phyloP scores from a whole-genome alignment of 257 asterid species.

The Nicotiana tabacum region DNA sequence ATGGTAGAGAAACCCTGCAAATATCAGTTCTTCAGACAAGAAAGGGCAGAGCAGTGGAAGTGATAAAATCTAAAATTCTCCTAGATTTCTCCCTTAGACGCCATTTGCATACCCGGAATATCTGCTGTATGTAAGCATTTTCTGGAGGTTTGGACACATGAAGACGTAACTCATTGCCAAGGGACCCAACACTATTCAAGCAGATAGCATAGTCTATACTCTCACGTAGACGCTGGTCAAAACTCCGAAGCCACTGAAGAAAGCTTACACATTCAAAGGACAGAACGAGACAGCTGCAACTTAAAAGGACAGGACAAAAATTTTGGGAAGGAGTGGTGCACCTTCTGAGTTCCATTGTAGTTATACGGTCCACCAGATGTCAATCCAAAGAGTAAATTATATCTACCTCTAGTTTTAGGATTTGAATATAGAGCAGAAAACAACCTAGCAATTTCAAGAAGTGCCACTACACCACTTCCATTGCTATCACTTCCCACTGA shows the following conservation, averaged over 20 bases:
- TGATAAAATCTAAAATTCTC: background rate
- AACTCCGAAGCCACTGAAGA: constrained; percentile 85
- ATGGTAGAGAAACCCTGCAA: constrained; percentile 81
- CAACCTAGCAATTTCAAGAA: constrained; percentile 85
- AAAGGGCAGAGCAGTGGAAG: background rate
- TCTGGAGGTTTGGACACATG: constrained; percentile 98
- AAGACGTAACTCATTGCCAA: constrained; percentile 49
- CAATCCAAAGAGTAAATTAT: constrained; percentile 76
- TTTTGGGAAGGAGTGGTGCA: constrained; percentile 15
- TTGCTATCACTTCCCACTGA: constrained; percentile 95
- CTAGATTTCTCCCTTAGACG: constrained; percentile 1
- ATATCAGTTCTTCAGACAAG: constrained; percentile 19
- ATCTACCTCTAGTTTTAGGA: constrained; percentile 87
- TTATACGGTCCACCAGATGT: constrained; percentile 97
- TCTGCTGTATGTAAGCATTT: constrained; percentile 69
- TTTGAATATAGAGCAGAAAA: constrained; percentile 80
- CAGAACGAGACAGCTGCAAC: background rate
- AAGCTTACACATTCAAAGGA: constrained; percentile 25
- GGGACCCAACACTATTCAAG: constrained; percentile 84
- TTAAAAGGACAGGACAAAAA: background rate
- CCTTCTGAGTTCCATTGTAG: constrained; percentile 90
- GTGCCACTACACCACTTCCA: constrained; percentile 92
- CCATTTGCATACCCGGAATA: constrained; percentile 63
- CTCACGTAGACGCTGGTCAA: constrained; percentile 86
- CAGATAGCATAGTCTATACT: constrained; percentile 88